Conservation (phyloP, 192 early-diverging fungal genomes). For the Coemansia javaensis region DNA sequence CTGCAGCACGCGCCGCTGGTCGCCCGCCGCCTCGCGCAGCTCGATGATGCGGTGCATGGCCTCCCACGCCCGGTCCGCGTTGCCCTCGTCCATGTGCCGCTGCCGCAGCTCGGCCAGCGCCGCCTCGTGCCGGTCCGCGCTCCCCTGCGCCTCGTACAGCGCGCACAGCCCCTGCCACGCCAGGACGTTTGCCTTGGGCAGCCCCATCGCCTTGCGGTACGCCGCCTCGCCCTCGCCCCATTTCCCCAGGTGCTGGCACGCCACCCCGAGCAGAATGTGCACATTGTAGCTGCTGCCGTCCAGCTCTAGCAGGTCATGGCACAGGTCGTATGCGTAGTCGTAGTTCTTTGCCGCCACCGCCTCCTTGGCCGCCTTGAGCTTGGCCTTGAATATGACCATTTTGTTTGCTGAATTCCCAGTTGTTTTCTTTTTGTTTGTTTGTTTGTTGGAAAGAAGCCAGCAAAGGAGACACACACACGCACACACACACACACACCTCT, state of each 20-base stretch:
- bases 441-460: too few species aligned
- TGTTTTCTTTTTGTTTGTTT: too few species aligned
- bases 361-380: constrained; percentile 44
- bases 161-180: constrained; percentile 67
- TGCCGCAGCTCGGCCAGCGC: constrained; percentile 25
- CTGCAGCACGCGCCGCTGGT: constrained; percentile 33
- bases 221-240: constrained; percentile 54
- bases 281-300: constrained; percentile 43
- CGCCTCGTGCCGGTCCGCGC: constrained; percentile 15
- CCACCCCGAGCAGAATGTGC: constrained; percentile 62
- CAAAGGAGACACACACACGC: too few species aligned
- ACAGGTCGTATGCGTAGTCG: constrained; percentile 46
- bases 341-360: constrained; percentile 42
- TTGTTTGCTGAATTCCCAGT: not conserved
- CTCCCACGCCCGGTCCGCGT: constrained; percentile 36
- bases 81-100: constrained; percentile 43
- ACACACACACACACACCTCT: too few species aligned
- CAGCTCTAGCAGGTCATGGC: constrained; percentile 47
- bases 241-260: constrained; percentile 58
- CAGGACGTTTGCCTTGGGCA: constrained; percentile 53
- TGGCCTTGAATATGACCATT: constrained; percentile 46
- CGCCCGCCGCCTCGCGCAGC: constrained; percentile 46
- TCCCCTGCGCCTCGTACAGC: constrained; percentile 54
- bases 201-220: constrained; percentile 57
- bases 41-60: constrained; percentile 53